These are phyloP conservation scores for Calcarisporium arbuscula DNA, from an alignment of 2,329 filamentous ascomycete species.

Conservation along the genomic window DNA sequence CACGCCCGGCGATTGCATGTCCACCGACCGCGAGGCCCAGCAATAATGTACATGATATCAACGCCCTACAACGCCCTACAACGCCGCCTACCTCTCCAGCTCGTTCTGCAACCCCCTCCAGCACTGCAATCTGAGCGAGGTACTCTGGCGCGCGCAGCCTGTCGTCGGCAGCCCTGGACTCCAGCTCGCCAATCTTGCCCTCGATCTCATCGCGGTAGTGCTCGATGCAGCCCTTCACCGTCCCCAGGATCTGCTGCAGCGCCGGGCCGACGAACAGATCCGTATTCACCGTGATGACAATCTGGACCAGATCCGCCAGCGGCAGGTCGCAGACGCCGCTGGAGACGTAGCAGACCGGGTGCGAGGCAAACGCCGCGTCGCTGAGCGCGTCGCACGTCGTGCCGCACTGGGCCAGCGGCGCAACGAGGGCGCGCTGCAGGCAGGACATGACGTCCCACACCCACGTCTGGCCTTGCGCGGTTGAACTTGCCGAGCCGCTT, in stretches of 20 bases:
- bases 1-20: no score
- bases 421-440: constrained; percentile 6
- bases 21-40: no score
- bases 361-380: constrained; percentile 8
- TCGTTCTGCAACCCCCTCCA: no score
- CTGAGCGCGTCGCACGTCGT: constrained; percentile 5
- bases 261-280: constrained; percentile 2
- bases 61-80: no score
- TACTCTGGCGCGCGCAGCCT: no score
- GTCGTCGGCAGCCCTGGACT: no score
- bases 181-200: no score
- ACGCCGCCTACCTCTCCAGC: no score
- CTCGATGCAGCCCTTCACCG: no score
- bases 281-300: constrained; percentile 7
- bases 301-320: constrained; percentile 5
- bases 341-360: constrained; percentile 9
- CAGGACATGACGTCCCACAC: constrained; percentile 9
- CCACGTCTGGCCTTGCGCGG: constrained; percentile 1
- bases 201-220: no score
- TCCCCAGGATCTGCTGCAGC: background rate
- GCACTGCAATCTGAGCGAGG: no score
- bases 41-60: no score
- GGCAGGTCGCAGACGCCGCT: constrained; percentile 10
- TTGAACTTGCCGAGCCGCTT: background rate
- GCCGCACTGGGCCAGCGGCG: constrained; percentile 1